phyloP scores from a whole-genome alignment of 495 filamentous ascomycete species.

The Parmelia sp. region DNA sequence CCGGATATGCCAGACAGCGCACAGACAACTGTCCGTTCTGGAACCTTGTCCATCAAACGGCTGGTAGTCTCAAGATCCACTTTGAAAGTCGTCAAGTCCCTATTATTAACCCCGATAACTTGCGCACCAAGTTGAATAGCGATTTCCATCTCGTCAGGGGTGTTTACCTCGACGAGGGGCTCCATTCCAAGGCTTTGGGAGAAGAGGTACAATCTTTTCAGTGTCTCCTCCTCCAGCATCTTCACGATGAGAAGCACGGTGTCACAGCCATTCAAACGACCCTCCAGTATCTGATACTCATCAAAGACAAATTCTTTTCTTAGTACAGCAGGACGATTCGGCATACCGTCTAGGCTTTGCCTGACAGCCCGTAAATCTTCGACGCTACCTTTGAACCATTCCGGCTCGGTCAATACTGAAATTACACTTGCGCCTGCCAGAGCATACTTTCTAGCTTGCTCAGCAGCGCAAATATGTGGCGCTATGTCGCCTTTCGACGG shows the following conservation, averaged over 20 bases:
- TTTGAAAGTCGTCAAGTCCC: conserved; percentile 86
- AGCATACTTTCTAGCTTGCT: conserved; percentile 87
- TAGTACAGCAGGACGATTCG: conserved; percentile 83
- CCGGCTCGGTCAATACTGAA: conserved; percentile 92
- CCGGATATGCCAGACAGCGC: conserved; percentile 91
- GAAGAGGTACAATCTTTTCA: conserved; percentile 77
- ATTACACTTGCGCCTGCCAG: conserved; percentile 92
- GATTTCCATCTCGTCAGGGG: conserved; percentile 80
- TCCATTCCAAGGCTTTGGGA: conserved; percentile 92
- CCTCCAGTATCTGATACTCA: conserved; percentile 96
- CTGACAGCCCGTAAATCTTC: conserved; percentile 88
- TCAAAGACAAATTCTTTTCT: conserved; percentile 98
- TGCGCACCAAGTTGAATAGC: conserved; percentile 83
- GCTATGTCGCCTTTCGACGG: conserved; percentile 96
- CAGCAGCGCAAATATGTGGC: conserved; percentile 74
- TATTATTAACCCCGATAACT: conserved; percentile 95
- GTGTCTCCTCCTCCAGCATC: conserved; percentile 76
- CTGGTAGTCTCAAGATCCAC: conserved; percentile 94
- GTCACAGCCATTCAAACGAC: conserved; percentile 86
- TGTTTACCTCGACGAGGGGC: conserved; percentile 95
- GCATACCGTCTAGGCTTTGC: conserved; percentile 79
- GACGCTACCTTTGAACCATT: conserved; percentile 98
- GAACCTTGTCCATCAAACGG: conserved; percentile 77
- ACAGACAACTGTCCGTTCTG: conserved; percentile 80
- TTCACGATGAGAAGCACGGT: conserved; percentile 96